These are phyloP conservation scores for Suhomyces bribrorum DNA, from an alignment of 1,139 yeast genomes.

Conservation along the genomic window DNA sequence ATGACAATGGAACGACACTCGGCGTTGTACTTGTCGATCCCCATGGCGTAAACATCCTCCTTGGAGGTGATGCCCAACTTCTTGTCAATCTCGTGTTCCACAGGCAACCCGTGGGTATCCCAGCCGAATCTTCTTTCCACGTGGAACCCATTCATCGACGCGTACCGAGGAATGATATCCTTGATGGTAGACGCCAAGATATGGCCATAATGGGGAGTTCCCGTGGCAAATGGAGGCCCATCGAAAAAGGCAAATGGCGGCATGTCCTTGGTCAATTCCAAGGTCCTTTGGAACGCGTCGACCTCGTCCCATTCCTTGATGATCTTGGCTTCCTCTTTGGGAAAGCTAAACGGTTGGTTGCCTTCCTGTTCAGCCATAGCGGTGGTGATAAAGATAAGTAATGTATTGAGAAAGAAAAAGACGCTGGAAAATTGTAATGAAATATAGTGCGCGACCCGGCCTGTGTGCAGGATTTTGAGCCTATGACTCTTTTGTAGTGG, in stretches of 20 bases:
- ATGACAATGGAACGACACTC: conserved; percentile 97
- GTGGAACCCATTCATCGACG: conserved; percentile 94
- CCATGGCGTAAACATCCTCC: conserved; percentile 91
- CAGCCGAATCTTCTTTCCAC: conserved; percentile 98
- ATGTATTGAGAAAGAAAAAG: background rate
- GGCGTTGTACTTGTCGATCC: conserved; percentile 88
- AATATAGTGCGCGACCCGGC: too few relatives aligned
- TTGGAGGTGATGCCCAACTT: conserved; percentile 90
- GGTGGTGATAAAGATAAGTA: background rate
- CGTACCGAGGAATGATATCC: conserved; percentile 96
- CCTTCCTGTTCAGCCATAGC: conserved; percentile 36
- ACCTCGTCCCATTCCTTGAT: conserved; percentile 81
- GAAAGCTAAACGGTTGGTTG: conserved; percentile 58
- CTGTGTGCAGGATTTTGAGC: conserved; percentile 1
- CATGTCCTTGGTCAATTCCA: conserved; percentile 79
- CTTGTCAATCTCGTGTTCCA: conserved; percentile 98
- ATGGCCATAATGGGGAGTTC: conserved; percentile 99
- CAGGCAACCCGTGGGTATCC: conserved; percentile 99
- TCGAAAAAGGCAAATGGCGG: conserved; percentile 93
- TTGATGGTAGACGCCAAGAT: conserved; percentile 93
- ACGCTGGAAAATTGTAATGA: conserved; percentile 6
- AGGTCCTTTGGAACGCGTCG: conserved; percentile 87
- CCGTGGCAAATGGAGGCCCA: conserved; percentile 99
- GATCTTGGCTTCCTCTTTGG: conserved; percentile 84
- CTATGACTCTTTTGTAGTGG: background rate